Evolutionary conservation across 2,329 filamentous ascomycete genomes (phyloP).

Genomic region (Pseudogymnoascus sp.): DNA sequence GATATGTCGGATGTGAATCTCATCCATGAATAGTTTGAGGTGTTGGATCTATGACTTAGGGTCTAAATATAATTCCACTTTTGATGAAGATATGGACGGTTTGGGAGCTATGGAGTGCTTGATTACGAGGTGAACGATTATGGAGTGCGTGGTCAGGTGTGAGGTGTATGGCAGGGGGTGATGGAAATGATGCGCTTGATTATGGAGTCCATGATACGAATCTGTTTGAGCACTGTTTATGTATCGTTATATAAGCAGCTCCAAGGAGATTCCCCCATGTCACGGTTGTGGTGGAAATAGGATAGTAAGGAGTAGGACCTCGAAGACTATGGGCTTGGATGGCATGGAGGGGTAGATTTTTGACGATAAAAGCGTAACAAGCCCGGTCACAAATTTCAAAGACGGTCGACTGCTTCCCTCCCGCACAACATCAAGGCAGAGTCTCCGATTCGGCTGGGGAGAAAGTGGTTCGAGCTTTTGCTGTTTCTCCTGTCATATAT

Average conservation of each 20-base stretch:
- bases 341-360: background rate
- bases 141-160: background rate
- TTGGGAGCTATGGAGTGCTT: background rate
- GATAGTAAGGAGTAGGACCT: background rate
- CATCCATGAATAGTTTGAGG: background rate
- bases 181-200: background rate
- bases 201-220: too few relatives aligned
- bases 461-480: background rate
- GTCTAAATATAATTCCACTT: constrained; percentile 7
- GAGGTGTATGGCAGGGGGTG: background rate
- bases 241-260: background rate
- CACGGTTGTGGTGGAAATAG: background rate
- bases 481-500: background rate
- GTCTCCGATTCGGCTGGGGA: background rate
- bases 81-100: background rate
- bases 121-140: background rate
- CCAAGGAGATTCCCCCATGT: background rate
- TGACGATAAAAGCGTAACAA: background rate
- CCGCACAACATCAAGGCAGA: background rate
- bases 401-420: background rate
- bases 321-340: background rate
- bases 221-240: background rate
- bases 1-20: background rate
- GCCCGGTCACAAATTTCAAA: background rate
- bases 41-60: background rate